Percentiles rank a stretch among this genome's conserved stretches.
Conservation (phyloP, 106 monocot genomes). For the Dendrobium huoshanense region DNA sequence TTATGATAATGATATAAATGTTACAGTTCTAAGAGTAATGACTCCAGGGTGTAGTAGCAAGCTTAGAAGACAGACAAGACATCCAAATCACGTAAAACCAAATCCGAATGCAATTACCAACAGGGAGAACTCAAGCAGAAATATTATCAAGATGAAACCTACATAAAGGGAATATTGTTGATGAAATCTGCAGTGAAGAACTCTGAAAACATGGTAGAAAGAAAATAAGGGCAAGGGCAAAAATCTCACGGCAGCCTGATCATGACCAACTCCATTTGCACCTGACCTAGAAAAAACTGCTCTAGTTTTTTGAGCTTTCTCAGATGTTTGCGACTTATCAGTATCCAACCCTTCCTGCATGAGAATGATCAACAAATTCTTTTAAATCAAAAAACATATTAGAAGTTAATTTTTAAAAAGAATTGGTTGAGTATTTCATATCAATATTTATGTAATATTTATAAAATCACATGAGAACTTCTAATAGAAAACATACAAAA, state of each 20-base stretch:
- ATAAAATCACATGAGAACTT: too few relatives aligned
- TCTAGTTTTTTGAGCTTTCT: constrained; percentile 60
- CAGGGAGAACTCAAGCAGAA: background rate
- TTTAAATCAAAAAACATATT: background rate
- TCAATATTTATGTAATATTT: too few relatives aligned
- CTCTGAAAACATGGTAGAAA: background rate
- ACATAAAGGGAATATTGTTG: background rate
- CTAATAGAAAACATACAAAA: too few relatives aligned
- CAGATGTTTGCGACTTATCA: constrained; percentile 68
- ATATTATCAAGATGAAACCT: background rate
- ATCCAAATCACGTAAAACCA: background rate
- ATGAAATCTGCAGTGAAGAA: background rate
- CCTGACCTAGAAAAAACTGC: constrained; percentile 27
- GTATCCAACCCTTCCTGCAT: constrained; percentile 50
- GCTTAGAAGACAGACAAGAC: background rate
- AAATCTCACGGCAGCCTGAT: constrained; percentile 36
- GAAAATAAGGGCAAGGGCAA: background rate
- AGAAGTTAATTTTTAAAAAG: background rate
- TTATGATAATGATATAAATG: background rate
- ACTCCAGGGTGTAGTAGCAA: background rate
- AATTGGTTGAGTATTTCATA: too few relatives aligned
- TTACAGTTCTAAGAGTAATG: background rate
- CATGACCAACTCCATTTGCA: constrained; percentile 73
- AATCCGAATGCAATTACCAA: background rate
- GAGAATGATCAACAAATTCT: background rate